These are phyloP conservation scores for Aspergillus egyptiacus DNA, from an alignment of 495 filamentous ascomycete species.

Conservation along the genomic window DNA sequence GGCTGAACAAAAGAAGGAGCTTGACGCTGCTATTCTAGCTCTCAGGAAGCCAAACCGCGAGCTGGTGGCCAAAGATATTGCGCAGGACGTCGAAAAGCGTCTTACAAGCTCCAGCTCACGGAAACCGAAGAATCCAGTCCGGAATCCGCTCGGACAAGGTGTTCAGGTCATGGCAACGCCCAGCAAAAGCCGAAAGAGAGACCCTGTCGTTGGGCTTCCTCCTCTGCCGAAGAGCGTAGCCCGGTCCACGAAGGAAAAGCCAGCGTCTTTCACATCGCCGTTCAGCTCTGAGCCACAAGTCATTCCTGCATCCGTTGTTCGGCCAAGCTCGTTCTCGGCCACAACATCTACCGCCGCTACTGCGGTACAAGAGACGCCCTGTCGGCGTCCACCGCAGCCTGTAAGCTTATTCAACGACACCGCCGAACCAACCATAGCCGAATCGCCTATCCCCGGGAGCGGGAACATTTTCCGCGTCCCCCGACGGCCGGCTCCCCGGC, in stretches of 20 bases:
- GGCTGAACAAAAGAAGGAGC: slow-evolving; percentile 60
- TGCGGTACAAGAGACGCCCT: slow-evolving; percentile 49
- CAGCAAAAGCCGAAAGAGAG: slow-evolving; percentile 44
- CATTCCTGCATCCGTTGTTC: slow-evolving; percentile 20
- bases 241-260: slow-evolving; percentile 8
- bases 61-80: slow-evolving; percentile 65
- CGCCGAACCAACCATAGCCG: slow-evolving; percentile 2
- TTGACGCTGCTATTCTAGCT: slow-evolving; percentile 74
- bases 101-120: slow-evolving; percentile 39
- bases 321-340: slow-evolving; percentile 16
- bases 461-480: slow-evolving; percentile 33
- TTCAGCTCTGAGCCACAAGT: slow-evolving; percentile 18
- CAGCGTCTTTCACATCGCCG: slow-evolving; percentile 9
- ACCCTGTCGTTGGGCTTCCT: slow-evolving; percentile 27
- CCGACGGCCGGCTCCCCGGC: slow-evolving; percentile 33
- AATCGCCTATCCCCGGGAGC: slow-evolving; percentile 18
- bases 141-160: slow-evolving; percentile 51
- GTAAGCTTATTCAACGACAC: slow-evolving; percentile 17
- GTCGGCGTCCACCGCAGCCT: slow-evolving; percentile 39
- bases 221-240: slow-evolving; percentile 27
- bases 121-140: slow-evolving; percentile 60
- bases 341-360: slow-evolving; percentile 14
- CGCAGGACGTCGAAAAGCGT: slow-evolving; percentile 58
- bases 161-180: slow-evolving; percentile 78
- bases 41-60: slow-evolving; percentile 84